Conservation (phyloP, 805 yeast species). For the Kluyveromyces wickerhamii region DNA sequence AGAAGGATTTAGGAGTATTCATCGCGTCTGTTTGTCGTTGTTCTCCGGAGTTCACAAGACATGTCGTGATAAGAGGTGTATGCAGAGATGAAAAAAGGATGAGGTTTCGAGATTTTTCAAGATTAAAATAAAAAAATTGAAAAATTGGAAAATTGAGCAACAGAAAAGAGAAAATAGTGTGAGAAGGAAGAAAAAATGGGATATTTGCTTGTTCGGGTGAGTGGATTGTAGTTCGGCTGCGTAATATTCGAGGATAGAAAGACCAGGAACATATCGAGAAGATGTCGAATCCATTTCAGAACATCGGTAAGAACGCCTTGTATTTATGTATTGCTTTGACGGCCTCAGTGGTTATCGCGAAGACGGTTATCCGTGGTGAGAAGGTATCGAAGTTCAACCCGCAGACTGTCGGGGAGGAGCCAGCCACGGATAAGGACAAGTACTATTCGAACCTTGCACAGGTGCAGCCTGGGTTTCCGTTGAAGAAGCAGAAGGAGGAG, state of each 20-base stretch:
- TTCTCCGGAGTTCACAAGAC: background rate
- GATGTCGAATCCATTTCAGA: conserved; percentile 19
- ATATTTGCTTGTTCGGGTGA: too few relatives aligned
- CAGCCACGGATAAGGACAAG: conserved; percentile 12
- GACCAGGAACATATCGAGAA: too few relatives aligned
- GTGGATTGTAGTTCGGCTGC: too few relatives aligned
- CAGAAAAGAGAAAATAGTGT: too few relatives aligned
- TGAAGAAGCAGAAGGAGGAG: conserved; percentile 16
- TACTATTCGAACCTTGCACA: conserved; percentile 32
- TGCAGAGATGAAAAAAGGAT: too few relatives aligned
- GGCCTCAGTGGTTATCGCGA: conserved; percentile 19
- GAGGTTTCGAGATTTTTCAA: too few relatives aligned
- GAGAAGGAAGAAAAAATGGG: too few relatives aligned
- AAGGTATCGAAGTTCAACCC: conserved; percentile 33
- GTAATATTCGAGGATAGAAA: too few relatives aligned
- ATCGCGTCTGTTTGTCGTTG: background rate
- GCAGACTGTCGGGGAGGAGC: conserved; percentile 16
- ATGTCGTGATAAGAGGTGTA: too few relatives aligned
- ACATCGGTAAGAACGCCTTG: conserved; percentile 23
- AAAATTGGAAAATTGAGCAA: too few relatives aligned
- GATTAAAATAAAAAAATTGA: too few relatives aligned
- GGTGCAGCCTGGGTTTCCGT: conserved; percentile 52
- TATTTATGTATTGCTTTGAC: conserved; percentile 24
- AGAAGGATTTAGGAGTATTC: conserved; percentile 3
- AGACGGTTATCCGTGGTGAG: conserved; percentile 27